phyloP scores from a whole-genome alignment of 768 basidiomycete genomes.

The Psilocybe sp. region DNA sequence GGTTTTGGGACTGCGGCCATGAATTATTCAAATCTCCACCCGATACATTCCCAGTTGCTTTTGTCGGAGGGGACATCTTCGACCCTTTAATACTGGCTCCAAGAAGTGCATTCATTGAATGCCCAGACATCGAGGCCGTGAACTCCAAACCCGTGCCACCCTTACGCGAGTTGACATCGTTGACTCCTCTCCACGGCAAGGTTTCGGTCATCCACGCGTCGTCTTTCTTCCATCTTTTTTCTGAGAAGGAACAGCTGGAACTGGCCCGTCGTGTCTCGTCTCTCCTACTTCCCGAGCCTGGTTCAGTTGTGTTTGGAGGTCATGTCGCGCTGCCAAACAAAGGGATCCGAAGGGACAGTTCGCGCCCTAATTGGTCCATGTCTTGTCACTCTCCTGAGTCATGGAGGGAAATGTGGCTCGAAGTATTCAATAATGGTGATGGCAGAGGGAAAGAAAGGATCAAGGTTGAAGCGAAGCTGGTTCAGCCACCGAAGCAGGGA shows the following conservation, averaged over 20 bases:
- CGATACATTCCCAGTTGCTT: slow-evolving; percentile 49
- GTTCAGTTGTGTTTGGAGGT: slow-evolving; percentile 32
- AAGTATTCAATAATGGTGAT: slow-evolving; percentile 25
- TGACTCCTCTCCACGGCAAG: slow-evolving; percentile 34
- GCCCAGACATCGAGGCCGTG: not conserved
- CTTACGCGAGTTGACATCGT: slow-evolving; percentile 16
- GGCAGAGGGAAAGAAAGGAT: slow-evolving; percentile 7
- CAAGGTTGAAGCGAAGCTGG: slow-evolving; percentile 12
- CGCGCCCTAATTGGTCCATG: slow-evolving; percentile 16
- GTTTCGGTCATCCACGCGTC: slow-evolving; percentile 45
- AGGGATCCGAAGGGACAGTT: slow-evolving; percentile 15
- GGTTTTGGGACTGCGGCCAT: slow-evolving; percentile 62
- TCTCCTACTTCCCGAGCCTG: slow-evolving; percentile 30
- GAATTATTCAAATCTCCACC: slow-evolving; percentile 53
- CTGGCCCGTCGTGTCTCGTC: slow-evolving; percentile 27
- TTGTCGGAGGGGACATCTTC: slow-evolving; percentile 55
- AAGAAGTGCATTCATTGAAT: slow-evolving; percentile 16
- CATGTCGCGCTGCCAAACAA: slow-evolving; percentile 34
- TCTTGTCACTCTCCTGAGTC: slow-evolving; percentile 38
- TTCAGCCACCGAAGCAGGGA: slow-evolving; percentile 1
- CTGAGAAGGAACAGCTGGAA: slow-evolving; percentile 26
- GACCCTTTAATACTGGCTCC: slow-evolving; percentile 40
- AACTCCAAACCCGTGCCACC: slow-evolving; percentile 5
- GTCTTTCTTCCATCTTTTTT: slow-evolving; percentile 35
- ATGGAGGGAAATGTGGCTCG: slow-evolving; percentile 32